Evolutionary conservation across 768 basidiomycete species (phyloP).

Genomic region (Plicaturopsis crispa): DNA sequence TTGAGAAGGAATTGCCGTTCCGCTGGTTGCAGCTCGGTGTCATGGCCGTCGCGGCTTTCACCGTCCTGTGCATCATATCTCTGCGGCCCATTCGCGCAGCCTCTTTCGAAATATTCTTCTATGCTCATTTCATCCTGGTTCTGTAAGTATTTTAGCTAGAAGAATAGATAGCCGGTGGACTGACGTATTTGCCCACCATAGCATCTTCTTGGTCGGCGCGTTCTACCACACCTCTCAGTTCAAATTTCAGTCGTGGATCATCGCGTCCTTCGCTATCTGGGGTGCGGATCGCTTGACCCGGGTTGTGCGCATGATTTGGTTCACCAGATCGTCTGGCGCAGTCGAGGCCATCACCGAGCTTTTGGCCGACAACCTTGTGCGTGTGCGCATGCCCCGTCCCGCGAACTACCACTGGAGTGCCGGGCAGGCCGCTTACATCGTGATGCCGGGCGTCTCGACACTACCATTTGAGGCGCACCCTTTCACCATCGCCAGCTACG

Average conservation of each 20-base stretch:
- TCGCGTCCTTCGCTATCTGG: slow-evolving; percentile 48
- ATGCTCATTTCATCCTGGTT: slow-evolving; percentile 35
- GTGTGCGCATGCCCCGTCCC: slow-evolving; percentile 36
- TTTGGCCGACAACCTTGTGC: slow-evolving; percentile 37
- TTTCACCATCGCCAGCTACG: slow-evolving; percentile 48
- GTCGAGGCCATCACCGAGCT: slow-evolving; percentile 33
- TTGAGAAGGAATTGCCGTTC: too few species aligned
- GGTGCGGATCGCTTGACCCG: slow-evolving; percentile 47
- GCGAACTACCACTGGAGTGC: slow-evolving; percentile 42
- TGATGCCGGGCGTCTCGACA: slow-evolving; percentile 36
- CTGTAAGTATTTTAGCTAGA: slow-evolving; percentile 27
- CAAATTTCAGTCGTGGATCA: slow-evolving; percentile 25
- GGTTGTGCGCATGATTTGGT: slow-evolving; percentile 31
- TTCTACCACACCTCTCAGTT: slow-evolving; percentile 20
- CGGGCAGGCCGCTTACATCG: slow-evolving; percentile 48
- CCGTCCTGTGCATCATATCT: slow-evolving; percentile 37
- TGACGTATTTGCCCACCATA: too few species aligned
- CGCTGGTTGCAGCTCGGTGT: slow-evolving; percentile 27
- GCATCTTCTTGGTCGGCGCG: slow-evolving; percentile 22
- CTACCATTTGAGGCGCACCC: slow-evolving; percentile 50
- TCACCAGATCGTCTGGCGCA: slow-evolving; percentile 34
- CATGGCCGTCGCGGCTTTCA: slow-evolving; percentile 28
- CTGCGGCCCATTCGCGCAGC: slow-evolving; percentile 38
- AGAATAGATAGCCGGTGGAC: too few species aligned
- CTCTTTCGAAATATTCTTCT: slow-evolving; percentile 46